Base-by-base conservation (phyloP, 495 filamentous ascomycete species). In the Sphaerosporella brunnea region DNA sequence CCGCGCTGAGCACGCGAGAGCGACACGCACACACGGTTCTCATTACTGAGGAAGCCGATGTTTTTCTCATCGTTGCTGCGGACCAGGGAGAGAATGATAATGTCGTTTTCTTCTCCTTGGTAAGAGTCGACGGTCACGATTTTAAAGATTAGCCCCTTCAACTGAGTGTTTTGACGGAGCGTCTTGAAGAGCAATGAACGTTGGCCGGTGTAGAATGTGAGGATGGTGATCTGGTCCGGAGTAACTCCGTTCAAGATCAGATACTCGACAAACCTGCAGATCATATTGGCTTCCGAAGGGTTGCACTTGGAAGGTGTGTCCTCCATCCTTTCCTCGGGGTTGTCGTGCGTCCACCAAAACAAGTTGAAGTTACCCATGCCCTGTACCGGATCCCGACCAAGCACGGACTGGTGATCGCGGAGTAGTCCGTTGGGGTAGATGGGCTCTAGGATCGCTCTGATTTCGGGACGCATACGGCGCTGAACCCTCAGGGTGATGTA, bases 181-280 rank as follows among this genome's bases (percentile, higher is more conserved):
- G 64, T 55, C 25, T 61, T 68, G 0, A 77, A 51, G 7, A 94
- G 64, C 2, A 66, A 59, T 53, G 82, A 81, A 32, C 77, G 70
- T 53, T 97, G 88, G 11, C 84, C 88, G 37, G 83, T 82, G 65
- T 97, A 95, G 58, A 92, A 90, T 0, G 86, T 95, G 35, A 97
- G 63, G 18, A 97, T 65, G 0, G 87, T 94, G 51, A 97, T 90
- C 5, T 80, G 64, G 0, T 58, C 52, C 0, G 69, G 49, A 0
- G 62, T 40, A 2, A 77, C 64, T 0, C 78, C 80, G 50, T 86
- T 93, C 23, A 71, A 56, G 0, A 78, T 55, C 0, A 97, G 73
- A 53, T 94, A 82, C 19, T 73, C 62, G 45, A 76, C 78, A 52
- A 95, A 80, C 2, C 65, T 64, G 1, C 74, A 71, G 41, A 94